These are phyloP conservation scores for Casuarina glauca DNA, from an alignment of 306 rosid species.

Conservation along the genomic window DNA sequence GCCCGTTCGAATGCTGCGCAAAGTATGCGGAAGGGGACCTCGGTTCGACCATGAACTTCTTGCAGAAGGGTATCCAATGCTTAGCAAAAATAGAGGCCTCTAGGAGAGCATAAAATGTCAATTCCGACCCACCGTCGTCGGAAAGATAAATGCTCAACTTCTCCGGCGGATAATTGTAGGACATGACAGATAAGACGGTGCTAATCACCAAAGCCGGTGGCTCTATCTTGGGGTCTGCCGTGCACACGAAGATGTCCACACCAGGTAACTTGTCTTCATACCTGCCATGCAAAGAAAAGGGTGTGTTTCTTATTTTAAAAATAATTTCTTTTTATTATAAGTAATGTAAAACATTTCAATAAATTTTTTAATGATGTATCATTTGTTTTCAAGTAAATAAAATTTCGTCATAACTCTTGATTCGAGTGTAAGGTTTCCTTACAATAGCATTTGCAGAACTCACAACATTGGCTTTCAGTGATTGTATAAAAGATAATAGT, in stretches of 20 bases:
- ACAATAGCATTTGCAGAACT: too few relatives aligned
- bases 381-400: too few relatives aligned
- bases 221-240: constrained; percentile 68
- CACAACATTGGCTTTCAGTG: too few relatives aligned
- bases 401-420: too few relatives aligned
- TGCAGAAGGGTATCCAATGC: constrained; percentile 70
- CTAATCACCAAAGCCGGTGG: constrained; percentile 69
- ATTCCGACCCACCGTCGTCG: constrained; percentile 67
- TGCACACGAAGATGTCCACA: constrained; percentile 69
- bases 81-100: constrained; percentile 57
- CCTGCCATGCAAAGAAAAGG: constrained; percentile 27
- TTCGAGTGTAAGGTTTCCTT: too few relatives aligned
- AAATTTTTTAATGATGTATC: too few relatives aligned
- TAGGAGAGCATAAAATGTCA: constrained; percentile 63
- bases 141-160: constrained; percentile 64
- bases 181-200: constrained; percentile 59
- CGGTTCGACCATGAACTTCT: constrained; percentile 49
- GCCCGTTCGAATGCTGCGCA: constrained; percentile 20
- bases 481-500: too few relatives aligned
- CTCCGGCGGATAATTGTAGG: constrained; percentile 54
- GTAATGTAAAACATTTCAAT: too few relatives aligned
- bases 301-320: too few relatives aligned
- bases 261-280: constrained; percentile 45
- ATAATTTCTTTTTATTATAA: too few relatives aligned
- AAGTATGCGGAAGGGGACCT: constrained; percentile 63